These are phyloP conservation scores for Osmanthus fragrans DNA, from an alignment of 257 asterid species.

Conservation along the genomic window DNA sequence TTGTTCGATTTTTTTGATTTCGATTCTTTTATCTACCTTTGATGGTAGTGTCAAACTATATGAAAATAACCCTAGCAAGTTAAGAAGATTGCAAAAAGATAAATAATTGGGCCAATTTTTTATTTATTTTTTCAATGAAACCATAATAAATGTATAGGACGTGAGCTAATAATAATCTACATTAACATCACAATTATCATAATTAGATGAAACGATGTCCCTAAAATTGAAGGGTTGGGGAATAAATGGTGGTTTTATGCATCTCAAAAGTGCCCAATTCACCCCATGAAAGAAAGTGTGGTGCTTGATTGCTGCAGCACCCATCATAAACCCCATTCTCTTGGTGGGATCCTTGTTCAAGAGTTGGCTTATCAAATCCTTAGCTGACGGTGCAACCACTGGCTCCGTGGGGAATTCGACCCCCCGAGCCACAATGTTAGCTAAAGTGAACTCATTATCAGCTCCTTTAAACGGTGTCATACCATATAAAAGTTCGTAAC, in stretches of 20 bases:
- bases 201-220: conserved; percentile 31
- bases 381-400: conserved; percentile 38
- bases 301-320: conserved; percentile 68
- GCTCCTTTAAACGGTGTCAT: conserved; percentile 65
- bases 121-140: not conserved
- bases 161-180: conserved; percentile 42
- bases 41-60: too few relatives aligned
- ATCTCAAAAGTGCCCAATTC: conserved; percentile 78
- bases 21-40: too few relatives aligned
- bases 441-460: conserved; percentile 55
- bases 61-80: too few relatives aligned
- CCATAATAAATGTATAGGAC: not conserved
- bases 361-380: conserved; percentile 55
- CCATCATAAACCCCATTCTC: conserved; percentile 73
- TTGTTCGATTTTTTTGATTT: too few relatives aligned
- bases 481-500: conserved; percentile 62
- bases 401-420: conserved; percentile 72
- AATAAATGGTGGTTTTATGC: conserved; percentile 59
- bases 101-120: too few relatives aligned
- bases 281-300: conserved; percentile 72
- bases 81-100: not conserved
- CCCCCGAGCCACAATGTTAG: conserved; percentile 63
- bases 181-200: conserved; percentile 36
- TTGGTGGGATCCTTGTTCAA: conserved; percentile 58
- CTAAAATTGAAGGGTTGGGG: conserved; percentile 38